Evolutionary conservation across 768 basidiomycete genomes (phyloP).

Genomic region (Termitomyces heimii): DNA sequence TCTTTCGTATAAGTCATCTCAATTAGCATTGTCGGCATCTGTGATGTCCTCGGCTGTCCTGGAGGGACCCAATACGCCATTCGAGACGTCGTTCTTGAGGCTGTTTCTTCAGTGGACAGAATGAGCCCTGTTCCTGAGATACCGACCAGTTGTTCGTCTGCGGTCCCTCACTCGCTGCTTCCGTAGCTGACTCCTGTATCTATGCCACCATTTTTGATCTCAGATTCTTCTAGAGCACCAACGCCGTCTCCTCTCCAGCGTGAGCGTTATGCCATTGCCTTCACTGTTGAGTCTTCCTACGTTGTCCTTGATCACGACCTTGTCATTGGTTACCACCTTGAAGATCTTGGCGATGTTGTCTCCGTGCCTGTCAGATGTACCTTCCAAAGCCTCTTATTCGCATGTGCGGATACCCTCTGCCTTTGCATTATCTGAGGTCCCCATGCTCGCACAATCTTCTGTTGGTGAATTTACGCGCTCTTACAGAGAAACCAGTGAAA

Average conservation of each 20-base stretch:
- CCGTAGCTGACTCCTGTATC: constrained; percentile 35
- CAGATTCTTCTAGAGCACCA: constrained; percentile 20
- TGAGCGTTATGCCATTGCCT: neutral
- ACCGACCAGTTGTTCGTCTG: constrained; percentile 22
- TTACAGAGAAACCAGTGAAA: too few species aligned
- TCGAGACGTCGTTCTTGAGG: constrained; percentile 69
- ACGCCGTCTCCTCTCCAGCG: constrained; percentile 28
- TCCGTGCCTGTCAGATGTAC: neutral
- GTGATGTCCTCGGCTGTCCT: constrained; percentile 44
- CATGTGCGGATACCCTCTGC: constrained; percentile 10
- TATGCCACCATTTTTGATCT: constrained; percentile 25
- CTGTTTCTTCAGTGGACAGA: constrained; percentile 39
- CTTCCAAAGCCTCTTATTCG: constrained; percentile 4
- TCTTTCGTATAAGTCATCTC: constrained; percentile 69
- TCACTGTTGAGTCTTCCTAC: constrained; percentile 1
- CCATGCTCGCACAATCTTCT: constrained; percentile 5
- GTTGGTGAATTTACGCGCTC: too few species aligned
- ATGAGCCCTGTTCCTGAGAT: constrained; percentile 42
- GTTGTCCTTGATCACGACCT: constrained; percentile 1
- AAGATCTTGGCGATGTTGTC: constrained; percentile 2
- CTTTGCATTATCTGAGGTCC: constrained; percentile 8
- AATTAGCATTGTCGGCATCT: constrained; percentile 68
- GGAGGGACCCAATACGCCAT: constrained; percentile 58
- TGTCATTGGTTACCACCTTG: constrained; percentile 7
- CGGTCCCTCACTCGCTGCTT: constrained; percentile 25